Percentiles rank a stretch among this genome's conserved stretches.
Conservation (phyloP, 441 rosid species). For the Populus hybrid region DNA sequence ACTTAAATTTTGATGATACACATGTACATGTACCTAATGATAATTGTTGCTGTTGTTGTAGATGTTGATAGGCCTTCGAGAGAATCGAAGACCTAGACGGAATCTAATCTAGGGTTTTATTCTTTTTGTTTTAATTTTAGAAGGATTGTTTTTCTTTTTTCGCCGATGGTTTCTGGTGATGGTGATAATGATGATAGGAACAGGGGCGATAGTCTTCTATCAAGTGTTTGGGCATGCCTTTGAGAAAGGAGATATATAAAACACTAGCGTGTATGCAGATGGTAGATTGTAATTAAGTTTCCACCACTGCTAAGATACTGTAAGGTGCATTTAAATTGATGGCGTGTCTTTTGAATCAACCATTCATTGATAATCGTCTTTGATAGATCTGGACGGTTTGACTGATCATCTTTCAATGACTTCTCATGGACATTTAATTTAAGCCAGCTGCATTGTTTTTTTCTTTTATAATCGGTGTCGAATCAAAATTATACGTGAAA, state of each 20-base stretch:
- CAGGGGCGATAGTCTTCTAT: not conserved
- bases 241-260: not conserved
- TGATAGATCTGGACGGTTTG: not conserved
- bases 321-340: not conserved
- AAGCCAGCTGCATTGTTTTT: too few species aligned
- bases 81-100: constrained; percentile 14
- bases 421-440: too few species aligned
- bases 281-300: not conserved
- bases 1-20: not conserved
- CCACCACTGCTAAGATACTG: not conserved
- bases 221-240: not conserved
- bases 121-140: not conserved
- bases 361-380: not conserved
- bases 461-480: too few species aligned
- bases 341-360: not conserved
- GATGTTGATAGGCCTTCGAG: constrained; percentile 14
- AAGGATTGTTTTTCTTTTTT: not conserved
- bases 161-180: constrained; percentile 3
- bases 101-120: not conserved
- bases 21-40: constrained; percentile 3
- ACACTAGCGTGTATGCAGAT: not conserved
- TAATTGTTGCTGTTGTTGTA: not conserved
- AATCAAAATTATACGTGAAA: too few species aligned
- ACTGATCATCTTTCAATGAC: not conserved
- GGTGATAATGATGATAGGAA: constrained; percentile 9